Conservation (phyloP, 257 asterid species). For the Plantago major region DNA sequence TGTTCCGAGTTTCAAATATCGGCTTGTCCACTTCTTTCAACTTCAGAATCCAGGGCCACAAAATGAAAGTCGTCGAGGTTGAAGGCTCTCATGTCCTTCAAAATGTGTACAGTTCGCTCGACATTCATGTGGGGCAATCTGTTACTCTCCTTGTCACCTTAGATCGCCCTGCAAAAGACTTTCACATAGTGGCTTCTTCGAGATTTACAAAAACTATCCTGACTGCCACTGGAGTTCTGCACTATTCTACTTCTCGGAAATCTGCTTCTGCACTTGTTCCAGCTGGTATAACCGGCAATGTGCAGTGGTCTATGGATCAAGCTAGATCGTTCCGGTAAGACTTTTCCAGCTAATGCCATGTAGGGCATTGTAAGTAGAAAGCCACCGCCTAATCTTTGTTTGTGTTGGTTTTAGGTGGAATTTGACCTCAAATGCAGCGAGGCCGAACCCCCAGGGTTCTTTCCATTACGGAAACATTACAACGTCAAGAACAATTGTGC, state of each 20-base stretch:
- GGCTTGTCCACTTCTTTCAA: conserved; percentile 68
- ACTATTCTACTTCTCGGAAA: conserved; percentile 55
- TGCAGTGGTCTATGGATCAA: conserved; percentile 77
- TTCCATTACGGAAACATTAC: conserved; percentile 77
- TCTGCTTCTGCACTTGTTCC: conserved; percentile 72
- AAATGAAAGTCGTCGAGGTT: conserved; percentile 77
- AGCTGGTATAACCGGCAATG: conserved; percentile 43
- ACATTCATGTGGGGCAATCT: conserved; percentile 85
- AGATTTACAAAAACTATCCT: conserved; percentile 54
- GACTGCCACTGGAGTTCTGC: conserved; percentile 51
- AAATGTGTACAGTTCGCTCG: conserved; percentile 64
- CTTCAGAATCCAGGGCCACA: conserved; percentile 89
- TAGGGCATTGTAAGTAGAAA: background rate
- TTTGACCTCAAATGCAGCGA: conserved; percentile 91
- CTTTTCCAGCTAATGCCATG: background rate
- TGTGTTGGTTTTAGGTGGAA: conserved; percentile 66
- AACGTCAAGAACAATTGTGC: conserved; percentile 57
- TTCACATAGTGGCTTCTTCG: conserved; percentile 79
- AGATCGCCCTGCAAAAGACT: conserved; percentile 72
- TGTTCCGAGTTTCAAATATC: conserved; percentile 84
- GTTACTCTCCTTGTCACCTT: conserved; percentile 67
- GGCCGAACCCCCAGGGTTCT: conserved; percentile 99
- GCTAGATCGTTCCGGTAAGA: conserved; percentile 75
- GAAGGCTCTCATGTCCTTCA: conserved; percentile 95
- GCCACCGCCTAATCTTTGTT: background rate